These are phyloP conservation scores for Cladosporium sp. DNA, from an alignment of 2,329 filamentous ascomycete species.

Conservation along the genomic window DNA sequence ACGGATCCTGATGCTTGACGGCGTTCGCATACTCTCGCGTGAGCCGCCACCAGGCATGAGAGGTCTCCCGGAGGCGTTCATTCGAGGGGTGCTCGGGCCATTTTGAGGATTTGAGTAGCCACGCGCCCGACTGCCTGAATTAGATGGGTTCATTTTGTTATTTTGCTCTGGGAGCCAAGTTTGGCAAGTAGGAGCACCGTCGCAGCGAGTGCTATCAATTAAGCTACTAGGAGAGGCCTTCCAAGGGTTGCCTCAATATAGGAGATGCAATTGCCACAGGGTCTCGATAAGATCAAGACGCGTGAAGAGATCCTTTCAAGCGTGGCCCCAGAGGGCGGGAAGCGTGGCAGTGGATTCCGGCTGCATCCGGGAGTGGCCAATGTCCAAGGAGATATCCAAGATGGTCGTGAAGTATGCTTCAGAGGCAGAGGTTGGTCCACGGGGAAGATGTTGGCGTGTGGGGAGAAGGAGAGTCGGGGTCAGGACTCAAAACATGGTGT, in stretches of 20 bases:
- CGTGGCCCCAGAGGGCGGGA: background rate
- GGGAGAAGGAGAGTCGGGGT: background rate
- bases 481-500: background rate
- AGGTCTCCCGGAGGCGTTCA: background rate
- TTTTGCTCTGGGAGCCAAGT: background rate
- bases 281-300: background rate
- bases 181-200: no score
- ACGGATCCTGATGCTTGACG: slow-evolving; percentile 30
- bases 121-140: background rate
- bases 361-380: background rate
- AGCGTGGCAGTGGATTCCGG: background rate
- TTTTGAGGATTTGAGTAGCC: slow-evolving; percentile 4
- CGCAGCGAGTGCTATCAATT: no score
- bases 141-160: background rate
- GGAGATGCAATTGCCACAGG: background rate
- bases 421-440: background rate
- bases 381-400: background rate
- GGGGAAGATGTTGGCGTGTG: background rate
- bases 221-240: no score
- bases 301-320: background rate
- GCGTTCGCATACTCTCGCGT: slow-evolving; percentile 27
- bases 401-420: background rate
- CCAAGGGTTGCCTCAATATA: no score
- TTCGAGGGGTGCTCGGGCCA: background rate
- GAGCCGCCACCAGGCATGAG: slow-evolving; percentile 15